These are phyloP conservation scores for Pleurotus ostreatus DNA, from an alignment of 768 basidiomycete species.

Conservation along the genomic window DNA sequence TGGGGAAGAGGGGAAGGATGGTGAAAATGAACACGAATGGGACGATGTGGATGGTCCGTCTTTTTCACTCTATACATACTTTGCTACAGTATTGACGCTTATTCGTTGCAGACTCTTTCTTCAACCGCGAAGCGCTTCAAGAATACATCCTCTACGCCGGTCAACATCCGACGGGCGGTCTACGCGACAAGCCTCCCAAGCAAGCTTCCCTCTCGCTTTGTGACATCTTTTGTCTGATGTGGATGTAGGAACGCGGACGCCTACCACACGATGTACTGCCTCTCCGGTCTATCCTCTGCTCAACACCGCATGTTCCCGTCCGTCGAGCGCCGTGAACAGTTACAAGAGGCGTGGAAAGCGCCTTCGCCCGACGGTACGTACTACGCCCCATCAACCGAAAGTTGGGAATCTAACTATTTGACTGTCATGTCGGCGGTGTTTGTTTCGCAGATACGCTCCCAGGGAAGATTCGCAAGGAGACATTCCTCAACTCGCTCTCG, in stretches of 20 bases:
- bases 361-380: neutral
- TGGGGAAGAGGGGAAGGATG: conserved; percentile 10
- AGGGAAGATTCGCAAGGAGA: conserved; percentile 21
- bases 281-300: conserved; percentile 84
- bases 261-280: conserved; percentile 93
- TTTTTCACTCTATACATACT: too few species aligned
- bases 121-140: conserved; percentile 72
- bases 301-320: conserved; percentile 74
- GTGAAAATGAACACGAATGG: conserved; percentile 35
- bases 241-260: conserved; percentile 72
- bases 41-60: conserved; percentile 65
- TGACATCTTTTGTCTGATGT: neutral
- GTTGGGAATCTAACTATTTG: too few species aligned
- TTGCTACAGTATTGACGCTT: too few species aligned
- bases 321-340: conserved; percentile 23
- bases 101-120: conserved; percentile 33
- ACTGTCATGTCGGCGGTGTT: conserved; percentile 6
- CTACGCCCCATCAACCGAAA: neutral
- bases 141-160: conserved; percentile 84
- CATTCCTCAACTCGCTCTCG: conserved; percentile 52
- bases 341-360: conserved; percentile 36
- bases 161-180: conserved; percentile 80
- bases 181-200: conserved; percentile 97
- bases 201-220: conserved; percentile 27
- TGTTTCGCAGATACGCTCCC: conserved; percentile 26